Evolutionary conservation across 75 land plant species (phyloP).

Genomic region (Picea glauca): DNA sequence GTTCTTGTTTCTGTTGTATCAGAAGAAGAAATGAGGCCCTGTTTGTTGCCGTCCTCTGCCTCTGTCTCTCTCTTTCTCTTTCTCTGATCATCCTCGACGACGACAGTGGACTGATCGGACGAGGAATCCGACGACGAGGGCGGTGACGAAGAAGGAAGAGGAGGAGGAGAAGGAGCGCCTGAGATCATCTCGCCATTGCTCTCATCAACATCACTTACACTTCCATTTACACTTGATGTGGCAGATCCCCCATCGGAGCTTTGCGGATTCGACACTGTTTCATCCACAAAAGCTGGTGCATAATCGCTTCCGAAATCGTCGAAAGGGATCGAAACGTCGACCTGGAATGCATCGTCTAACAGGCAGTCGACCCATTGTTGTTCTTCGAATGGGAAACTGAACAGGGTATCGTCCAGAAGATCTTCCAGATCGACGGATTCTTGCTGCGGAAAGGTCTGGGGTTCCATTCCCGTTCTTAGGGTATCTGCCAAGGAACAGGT

Average conservation of each 20-base stretch:
- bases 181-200: not conserved
- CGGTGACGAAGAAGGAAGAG: not conserved
- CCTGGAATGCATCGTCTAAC: not conserved
- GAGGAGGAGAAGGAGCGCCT: not conserved
- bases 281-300: not conserved
- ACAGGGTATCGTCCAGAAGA: too few relatives aligned
- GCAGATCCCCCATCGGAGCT: not conserved
- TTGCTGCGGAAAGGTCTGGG: too few relatives aligned
- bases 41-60: not conserved
- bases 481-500: too few relatives aligned
- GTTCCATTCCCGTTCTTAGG: too few relatives aligned
- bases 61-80: constrained; percentile 14
- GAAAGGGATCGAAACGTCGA: not conserved
- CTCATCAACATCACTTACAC: too few relatives aligned
- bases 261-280: not conserved
- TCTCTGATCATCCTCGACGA: not conserved
- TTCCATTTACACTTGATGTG: not conserved
- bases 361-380: not conserved
- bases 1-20: not conserved
- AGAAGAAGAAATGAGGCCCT: not conserved
- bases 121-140: not conserved
- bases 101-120: not conserved
- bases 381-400: not conserved
- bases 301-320: not conserved
- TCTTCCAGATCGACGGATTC: too few relatives aligned